phyloP scores from a whole-genome alignment of 106 monocot species.

The Hemerocallis citrina region DNA sequence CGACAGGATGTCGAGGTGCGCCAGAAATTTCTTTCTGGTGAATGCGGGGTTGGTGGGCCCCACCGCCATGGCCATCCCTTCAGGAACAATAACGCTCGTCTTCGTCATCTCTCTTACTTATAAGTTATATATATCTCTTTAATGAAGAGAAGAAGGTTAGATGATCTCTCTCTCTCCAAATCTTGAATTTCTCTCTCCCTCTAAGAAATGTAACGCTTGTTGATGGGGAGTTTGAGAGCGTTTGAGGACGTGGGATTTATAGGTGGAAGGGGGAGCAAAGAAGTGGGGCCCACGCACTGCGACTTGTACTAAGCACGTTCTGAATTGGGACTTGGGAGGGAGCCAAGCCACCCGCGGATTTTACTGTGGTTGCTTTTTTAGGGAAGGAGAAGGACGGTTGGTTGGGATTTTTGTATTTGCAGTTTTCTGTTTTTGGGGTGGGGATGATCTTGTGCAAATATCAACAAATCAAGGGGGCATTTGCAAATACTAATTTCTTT shows the following conservation, averaged over 20 bases:
- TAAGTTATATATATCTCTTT: neutral
- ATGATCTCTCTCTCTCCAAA: neutral
- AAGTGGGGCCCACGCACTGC: neutral
- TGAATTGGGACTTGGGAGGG: too few relatives aligned
- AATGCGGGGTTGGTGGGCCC: neutral
- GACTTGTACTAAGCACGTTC: too few relatives aligned
- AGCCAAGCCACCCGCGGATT: too few relatives aligned
- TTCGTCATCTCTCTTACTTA: slow-evolving; percentile 10
- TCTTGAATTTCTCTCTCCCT: neutral
- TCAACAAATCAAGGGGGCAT: too few relatives aligned
- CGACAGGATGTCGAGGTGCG: slow-evolving; percentile 13
- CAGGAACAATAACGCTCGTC: slow-evolving; percentile 13
- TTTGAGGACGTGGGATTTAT: neutral
- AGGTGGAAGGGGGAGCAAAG: neutral
- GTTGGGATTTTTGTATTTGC: too few relatives aligned
- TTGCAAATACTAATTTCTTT: too few relatives aligned
- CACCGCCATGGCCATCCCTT: slow-evolving; percentile 3
- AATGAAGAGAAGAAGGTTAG: too few relatives aligned
- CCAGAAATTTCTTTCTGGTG: slow-evolving; percentile 3
- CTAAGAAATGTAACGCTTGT: neutral
- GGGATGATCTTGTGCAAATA: too few relatives aligned
- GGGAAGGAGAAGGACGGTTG: too few relatives aligned
- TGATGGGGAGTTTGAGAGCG: slow-evolving; percentile 4
- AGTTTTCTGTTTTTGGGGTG: too few relatives aligned
- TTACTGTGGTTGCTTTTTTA: too few relatives aligned